Conservation (phyloP, 352 stramenopile species). For the Phytophthora cactorum region DNA sequence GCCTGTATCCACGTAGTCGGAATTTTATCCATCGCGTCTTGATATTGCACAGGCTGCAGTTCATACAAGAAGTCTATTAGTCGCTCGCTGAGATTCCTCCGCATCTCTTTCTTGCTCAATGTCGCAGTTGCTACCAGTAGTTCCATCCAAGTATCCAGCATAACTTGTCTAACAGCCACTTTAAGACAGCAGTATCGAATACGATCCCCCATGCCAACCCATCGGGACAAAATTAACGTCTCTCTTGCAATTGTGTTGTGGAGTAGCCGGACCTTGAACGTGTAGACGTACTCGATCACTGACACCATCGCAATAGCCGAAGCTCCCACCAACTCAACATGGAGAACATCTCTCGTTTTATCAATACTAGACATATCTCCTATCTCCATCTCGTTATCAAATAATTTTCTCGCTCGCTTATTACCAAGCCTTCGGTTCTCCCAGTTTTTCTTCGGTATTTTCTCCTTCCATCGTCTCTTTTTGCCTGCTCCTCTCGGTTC, state of each 20-base stretch:
- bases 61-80: slow-evolving; percentile 44
- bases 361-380: background rate
- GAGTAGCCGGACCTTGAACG: slow-evolving; percentile 40
- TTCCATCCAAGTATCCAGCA: slow-evolving; percentile 50
- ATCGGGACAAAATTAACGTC: slow-evolving; percentile 48
- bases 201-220: slow-evolving; percentile 44
- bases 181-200: slow-evolving; percentile 45
- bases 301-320: slow-evolving; percentile 40
- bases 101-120: slow-evolving; percentile 23
- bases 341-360: slow-evolving; percentile 18
- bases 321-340: slow-evolving; percentile 46
- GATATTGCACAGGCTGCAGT: slow-evolving; percentile 28
- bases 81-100: slow-evolving; percentile 35
- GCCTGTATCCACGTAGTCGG: slow-evolving; percentile 35
- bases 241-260: slow-evolving; percentile 34
- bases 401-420: slow-evolving; percentile 21
- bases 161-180: slow-evolving; percentile 32
- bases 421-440: background rate
- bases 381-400: slow-evolving; percentile 3
- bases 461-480: slow-evolving; percentile 16
- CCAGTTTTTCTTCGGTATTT: slow-evolving; percentile 5
- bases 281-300: slow-evolving; percentile 65
- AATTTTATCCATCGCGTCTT: slow-evolving; percentile 40
- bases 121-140: slow-evolving; percentile 34
- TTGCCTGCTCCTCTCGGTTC: background rate